phyloP scores from a whole-genome alignment of 495 filamentous ascomycete genomes.

The Podospora pseudopauciseta region DNA sequence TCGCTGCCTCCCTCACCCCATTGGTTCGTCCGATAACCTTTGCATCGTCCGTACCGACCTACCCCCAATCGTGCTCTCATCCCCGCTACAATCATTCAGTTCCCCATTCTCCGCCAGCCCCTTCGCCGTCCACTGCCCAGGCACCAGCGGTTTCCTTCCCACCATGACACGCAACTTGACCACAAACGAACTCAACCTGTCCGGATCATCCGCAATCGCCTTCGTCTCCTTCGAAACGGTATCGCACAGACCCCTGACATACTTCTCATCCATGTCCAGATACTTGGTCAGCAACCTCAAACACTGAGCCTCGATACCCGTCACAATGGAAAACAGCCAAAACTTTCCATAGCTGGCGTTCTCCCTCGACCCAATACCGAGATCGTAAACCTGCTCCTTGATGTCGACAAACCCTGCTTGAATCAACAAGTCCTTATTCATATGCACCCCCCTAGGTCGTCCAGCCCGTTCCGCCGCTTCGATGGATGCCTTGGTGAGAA shows the following conservation, averaged over 20 bases:
- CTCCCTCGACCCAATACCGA: constrained; percentile 56
- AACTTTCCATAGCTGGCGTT: constrained; percentile 60
- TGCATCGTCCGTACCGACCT: constrained; percentile 16
- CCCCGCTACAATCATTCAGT: constrained; percentile 23
- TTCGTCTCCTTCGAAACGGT: constrained; percentile 52
- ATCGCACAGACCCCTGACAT: constrained; percentile 54
- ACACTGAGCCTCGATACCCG: constrained; percentile 60
- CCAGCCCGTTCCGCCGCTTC: constrained; percentile 45
- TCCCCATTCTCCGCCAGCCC: constrained; percentile 28
- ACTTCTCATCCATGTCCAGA: constrained; percentile 53
- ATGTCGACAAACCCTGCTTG: constrained; percentile 62
- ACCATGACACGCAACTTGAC: constrained; percentile 52
- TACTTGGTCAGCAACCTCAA: constrained; percentile 59
- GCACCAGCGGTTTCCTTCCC: constrained; percentile 51
- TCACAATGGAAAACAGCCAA: constrained; percentile 60
- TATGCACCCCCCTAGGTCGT: constrained; percentile 53
- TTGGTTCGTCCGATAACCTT: not conserved
- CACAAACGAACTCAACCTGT: constrained; percentile 39
- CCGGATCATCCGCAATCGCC: constrained; percentile 41
- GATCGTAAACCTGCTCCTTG: constrained; percentile 48
- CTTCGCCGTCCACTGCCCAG: constrained; percentile 27
- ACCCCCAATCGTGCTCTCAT: constrained; percentile 34
- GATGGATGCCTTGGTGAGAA: constrained; percentile 32
- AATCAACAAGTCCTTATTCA: constrained; percentile 48
- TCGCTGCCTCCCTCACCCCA: not conserved